Percentiles rank a stretch among this genome's conserved stretches.
Evolutionary conservation across 306 rosid species (phyloP).

Genomic region (Sicyos baderoa): DNA sequence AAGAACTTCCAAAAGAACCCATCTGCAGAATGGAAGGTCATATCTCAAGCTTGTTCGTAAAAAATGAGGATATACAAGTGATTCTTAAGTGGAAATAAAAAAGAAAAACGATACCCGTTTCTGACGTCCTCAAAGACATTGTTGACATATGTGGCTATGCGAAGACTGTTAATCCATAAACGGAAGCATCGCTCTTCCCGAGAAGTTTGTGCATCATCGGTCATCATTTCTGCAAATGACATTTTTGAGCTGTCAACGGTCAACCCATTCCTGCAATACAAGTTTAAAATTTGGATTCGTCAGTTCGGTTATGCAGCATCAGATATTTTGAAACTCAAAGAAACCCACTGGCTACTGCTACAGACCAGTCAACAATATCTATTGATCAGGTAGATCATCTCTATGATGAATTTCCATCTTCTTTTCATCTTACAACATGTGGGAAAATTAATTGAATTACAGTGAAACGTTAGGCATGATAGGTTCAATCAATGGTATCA

Average conservation of each 20-base stretch:
- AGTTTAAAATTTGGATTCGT: slow-evolving; percentile 8
- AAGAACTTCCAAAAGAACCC: slow-evolving; percentile 97
- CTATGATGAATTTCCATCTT: neutral
- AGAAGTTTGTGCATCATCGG: slow-evolving; percentile 90
- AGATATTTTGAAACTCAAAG: neutral
- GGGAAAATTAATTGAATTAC: neutral
- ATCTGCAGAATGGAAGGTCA: slow-evolving; percentile 41
- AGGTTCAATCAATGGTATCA: no score
- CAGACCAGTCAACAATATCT: neutral
- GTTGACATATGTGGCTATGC: slow-evolving; percentile 70
- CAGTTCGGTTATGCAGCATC: neutral
- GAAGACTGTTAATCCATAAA: slow-evolving; percentile 97
- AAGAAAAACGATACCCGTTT: slow-evolving; percentile 60
- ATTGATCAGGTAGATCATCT: no score
- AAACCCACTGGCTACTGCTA: neutral
- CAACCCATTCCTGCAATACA: slow-evolving; percentile 79
- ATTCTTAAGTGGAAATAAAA: neutral
- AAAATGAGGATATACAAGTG: neutral
- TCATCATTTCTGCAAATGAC: slow-evolving; percentile 97
- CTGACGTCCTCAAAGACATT: slow-evolving; percentile 95
- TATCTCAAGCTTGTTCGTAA: slow-evolving; percentile 24
- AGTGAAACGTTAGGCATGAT: neutral
- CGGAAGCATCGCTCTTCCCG: slow-evolving; percentile 97
- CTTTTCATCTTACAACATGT: neutral
- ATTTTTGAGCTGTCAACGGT: slow-evolving; percentile 54